These are phyloP conservation scores for Carex littledalei DNA, from an alignment of 176 grass and related monocot species.

Conservation along the genomic window DNA sequence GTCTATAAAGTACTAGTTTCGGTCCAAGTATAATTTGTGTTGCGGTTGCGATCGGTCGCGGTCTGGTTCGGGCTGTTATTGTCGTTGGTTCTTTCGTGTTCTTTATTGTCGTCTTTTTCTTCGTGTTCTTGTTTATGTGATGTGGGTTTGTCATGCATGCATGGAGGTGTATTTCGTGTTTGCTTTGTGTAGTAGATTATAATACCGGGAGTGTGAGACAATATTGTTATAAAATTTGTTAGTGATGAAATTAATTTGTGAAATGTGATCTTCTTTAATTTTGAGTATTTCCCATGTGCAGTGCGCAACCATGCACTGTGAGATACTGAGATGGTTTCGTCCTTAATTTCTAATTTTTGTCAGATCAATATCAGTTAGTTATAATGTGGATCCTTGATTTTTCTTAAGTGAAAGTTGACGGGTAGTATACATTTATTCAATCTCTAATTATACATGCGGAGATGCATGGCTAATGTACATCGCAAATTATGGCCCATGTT, in stretches of 20 bases:
- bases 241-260: neutral
- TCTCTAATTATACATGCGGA: too few species aligned
- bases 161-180: conserved; percentile 1
- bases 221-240: neutral
- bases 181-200: neutral
- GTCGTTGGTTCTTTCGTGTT: neutral
- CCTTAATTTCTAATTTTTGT: neutral
- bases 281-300: neutral
- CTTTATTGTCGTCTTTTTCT: neutral
- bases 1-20: neutral
- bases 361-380: neutral
- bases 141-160: neutral
- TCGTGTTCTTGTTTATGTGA: neutral
- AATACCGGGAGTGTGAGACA: neutral
- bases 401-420: neutral
- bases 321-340: neutral
- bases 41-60: neutral
- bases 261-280: neutral
- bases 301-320: neutral
- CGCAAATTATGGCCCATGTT: too few species aligned
- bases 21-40: neutral
- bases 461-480: too few species aligned
- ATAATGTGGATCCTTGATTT: neutral
- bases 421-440: neutral
- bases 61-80: neutral